Evolutionary conservation across 2,329 filamentous ascomycete genomes (phyloP).

Genomic region (Scedosporium apiospermum): DNA sequence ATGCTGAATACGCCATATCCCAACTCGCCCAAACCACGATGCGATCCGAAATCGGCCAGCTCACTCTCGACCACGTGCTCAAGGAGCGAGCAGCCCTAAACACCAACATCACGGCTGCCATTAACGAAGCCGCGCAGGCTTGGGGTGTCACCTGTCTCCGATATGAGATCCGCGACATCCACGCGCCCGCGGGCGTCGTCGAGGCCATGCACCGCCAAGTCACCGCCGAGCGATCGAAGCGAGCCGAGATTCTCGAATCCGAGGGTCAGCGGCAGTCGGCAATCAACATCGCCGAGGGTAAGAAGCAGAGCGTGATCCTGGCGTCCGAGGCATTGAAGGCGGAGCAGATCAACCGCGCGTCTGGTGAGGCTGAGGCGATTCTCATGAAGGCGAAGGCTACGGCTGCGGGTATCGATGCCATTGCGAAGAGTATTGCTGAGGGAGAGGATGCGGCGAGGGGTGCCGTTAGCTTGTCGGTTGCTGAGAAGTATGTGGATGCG

Average conservation of each 20-base stretch:
- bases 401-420: constrained; percentile 77
- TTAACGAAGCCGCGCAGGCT: constrained; percentile 94
- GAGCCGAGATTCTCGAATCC: constrained; percentile 93
- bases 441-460: constrained; percentile 69
- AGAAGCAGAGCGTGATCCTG: constrained; percentile 93
- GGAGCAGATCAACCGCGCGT: constrained; percentile 87
- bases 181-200: constrained; percentile 86
- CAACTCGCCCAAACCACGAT: constrained; percentile 98
- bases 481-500: constrained; percentile 96
- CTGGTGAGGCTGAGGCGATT: constrained; percentile 91
- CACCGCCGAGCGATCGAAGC: constrained; percentile 92
- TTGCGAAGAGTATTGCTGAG: constrained; percentile 64
- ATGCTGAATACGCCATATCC: constrained; percentile 96
- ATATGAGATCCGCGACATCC: constrained; percentile 97
- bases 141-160: constrained; percentile 95
- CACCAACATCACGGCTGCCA: constrained; percentile 95
- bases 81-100: constrained; percentile 96
- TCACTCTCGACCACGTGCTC: constrained; percentile 92
- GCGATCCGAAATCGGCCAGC: constrained; percentile 95
- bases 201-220: constrained; percentile 98
- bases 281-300: constrained; percentile 97
- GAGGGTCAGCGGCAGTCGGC: constrained; percentile 95
- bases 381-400: constrained; percentile 77
- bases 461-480: constrained; percentile 78
- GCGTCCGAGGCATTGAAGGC: constrained; percentile 84